Conservation (phyloP, 2,329 filamentous ascomycete genomes). For the Trichoderma sp. region DNA sequence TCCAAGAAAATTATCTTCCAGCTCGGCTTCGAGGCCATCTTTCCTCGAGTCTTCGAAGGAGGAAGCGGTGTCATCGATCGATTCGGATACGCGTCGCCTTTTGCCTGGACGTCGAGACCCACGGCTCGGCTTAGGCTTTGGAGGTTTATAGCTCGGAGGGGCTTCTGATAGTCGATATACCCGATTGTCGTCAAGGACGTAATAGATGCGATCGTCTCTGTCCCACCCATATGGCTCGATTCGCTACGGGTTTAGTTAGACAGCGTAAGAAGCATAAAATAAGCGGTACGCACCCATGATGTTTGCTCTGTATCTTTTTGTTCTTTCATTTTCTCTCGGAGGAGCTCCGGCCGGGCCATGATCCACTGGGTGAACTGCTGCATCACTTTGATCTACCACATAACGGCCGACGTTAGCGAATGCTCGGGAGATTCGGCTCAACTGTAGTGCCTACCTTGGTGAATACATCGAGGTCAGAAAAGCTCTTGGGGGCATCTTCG, state of each 20-base stretch:
- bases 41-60: slow-evolving; percentile 40
- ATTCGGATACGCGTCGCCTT: slow-evolving; percentile 61
- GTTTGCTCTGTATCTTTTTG: slow-evolving; percentile 79
- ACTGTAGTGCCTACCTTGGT: slow-evolving; percentile 63
- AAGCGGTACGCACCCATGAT: slow-evolving; percentile 66
- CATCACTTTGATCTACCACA: slow-evolving; percentile 67
- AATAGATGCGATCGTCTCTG: slow-evolving; percentile 80
- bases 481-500: slow-evolving; percentile 70
- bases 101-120: slow-evolving; percentile 69
- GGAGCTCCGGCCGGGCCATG: slow-evolving; percentile 81
- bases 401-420: not conserved
- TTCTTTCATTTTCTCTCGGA: slow-evolving; percentile 84
- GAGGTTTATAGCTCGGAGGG: slow-evolving; percentile 54
- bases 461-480: slow-evolving; percentile 79
- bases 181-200: slow-evolving; percentile 89
- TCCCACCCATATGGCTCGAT: slow-evolving; percentile 91
- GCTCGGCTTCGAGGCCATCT: slow-evolving; percentile 34
- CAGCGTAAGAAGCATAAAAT: not conserved
- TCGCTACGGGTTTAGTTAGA: slow-evolving; percentile 47
- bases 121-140: slow-evolving; percentile 52
- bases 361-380: slow-evolving; percentile 90
- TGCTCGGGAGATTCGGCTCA: not conserved
- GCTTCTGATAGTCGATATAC: slow-evolving; percentile 86
- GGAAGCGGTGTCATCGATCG: slow-evolving; percentile 37
- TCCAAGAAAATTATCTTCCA: slow-evolving; percentile 65